Percentiles rank a stretch among this genome's conserved stretches.
These are phyloP conservation scores for Arabidopsis arenosa DNA, from an alignment of 345 rosid species.

Conservation along the genomic window DNA sequence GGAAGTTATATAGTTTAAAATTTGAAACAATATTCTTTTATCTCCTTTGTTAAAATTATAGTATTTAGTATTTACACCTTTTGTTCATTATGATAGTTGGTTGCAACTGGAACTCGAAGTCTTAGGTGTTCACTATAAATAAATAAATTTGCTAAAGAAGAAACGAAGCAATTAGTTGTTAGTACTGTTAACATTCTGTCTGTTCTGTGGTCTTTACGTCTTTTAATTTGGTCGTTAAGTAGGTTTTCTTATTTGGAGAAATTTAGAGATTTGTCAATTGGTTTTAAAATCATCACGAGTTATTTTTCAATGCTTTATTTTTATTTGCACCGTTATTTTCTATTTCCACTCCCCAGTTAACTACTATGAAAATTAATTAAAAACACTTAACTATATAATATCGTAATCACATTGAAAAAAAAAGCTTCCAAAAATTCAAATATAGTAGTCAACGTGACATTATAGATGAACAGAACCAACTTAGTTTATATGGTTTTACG, in stretches of 20 bases:
- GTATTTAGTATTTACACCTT: neutral
- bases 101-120: slow-evolving; percentile 23
- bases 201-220: neutral
- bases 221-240: slow-evolving; percentile 1
- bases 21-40: neutral
- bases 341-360: neutral
- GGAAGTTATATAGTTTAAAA: neutral
- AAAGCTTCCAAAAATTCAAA: neutral
- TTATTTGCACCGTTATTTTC: neutral
- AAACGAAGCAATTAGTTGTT: neutral
- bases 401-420: neutral
- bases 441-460: neutral
- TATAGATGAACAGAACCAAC: neutral
- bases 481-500: neutral
- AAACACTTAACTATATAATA: no score
- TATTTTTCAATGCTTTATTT: neutral
- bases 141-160: neutral
- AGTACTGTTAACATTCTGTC: neutral
- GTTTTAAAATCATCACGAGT: neutral
- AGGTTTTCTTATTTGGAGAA: neutral
- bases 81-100: slow-evolving; percentile 27
- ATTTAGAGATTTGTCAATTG: slow-evolving; percentile 9
- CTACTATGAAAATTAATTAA: neutral
- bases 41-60: neutral
- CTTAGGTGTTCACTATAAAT: neutral